Conservation (phyloP, 345 rosid species). For the Draba incana region DNA sequence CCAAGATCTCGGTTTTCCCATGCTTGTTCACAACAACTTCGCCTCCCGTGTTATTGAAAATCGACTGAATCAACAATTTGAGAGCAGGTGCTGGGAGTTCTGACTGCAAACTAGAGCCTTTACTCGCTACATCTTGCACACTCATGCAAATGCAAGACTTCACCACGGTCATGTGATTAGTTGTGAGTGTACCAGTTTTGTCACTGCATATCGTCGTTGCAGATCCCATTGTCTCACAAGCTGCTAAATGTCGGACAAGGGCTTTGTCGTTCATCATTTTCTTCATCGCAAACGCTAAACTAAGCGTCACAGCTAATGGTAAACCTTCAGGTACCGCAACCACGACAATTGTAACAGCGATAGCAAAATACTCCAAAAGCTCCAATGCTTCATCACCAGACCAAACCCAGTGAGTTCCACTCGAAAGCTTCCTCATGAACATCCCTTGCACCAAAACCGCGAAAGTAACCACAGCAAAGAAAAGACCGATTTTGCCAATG, state of each 20-base stretch:
- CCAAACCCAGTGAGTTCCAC: constrained; percentile 65
- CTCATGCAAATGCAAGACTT: constrained; percentile 84
- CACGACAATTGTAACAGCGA: constrained; percentile 92
- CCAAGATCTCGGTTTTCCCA: constrained; percentile 73
- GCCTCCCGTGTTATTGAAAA: constrained; percentile 87
- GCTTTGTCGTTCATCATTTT: constrained; percentile 99
- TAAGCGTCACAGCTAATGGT: constrained; percentile 93
- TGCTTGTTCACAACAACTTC: constrained; percentile 74
- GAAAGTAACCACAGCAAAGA: constrained; percentile 81
- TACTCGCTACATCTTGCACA: constrained; percentile 52
- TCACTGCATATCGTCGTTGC: constrained; percentile 95
- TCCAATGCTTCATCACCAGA: constrained; percentile 77
- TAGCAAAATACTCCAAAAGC: constrained; percentile 79
- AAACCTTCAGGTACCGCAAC: constrained; percentile 98
- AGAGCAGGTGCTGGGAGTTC: constrained; percentile 61
- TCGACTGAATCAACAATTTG: constrained; percentile 71
- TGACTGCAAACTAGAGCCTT: constrained; percentile 54
- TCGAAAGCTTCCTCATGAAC: constrained; percentile 55
- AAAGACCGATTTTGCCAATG: constrained; percentile 82
- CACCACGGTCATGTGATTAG: constrained; percentile 90
- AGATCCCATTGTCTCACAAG: constrained; percentile 98
- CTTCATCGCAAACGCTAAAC: constrained; percentile 97
- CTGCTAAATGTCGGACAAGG: constrained; percentile 89
- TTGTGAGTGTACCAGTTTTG: constrained; percentile 91
- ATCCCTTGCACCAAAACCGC: constrained; percentile 84